Conservation (phyloP, 2,329 filamentous ascomycete genomes). For the Onygenales sp. region DNA sequence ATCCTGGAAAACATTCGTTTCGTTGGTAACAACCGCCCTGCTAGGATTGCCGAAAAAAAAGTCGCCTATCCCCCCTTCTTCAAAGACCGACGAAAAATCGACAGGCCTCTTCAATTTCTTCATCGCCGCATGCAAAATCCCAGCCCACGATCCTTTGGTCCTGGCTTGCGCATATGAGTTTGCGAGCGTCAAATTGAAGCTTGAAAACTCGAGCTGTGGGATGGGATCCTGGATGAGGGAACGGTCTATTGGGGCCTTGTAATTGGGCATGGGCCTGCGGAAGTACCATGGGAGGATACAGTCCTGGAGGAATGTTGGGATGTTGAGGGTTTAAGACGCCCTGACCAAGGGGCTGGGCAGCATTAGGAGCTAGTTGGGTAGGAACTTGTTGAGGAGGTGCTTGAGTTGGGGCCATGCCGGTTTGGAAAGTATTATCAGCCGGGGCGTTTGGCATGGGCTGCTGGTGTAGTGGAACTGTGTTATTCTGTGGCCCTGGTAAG, state of each 20-base stretch:
- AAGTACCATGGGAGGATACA: not conserved
- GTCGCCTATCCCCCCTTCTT: conserved; percentile 3
- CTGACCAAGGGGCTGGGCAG: not conserved
- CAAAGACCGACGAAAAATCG: conserved; percentile 58
- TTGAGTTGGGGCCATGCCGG: not conserved
- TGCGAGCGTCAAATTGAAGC: conserved; percentile 84
- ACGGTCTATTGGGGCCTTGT: conserved; percentile 19
- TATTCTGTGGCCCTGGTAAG: not conserved
- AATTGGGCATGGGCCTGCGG: conserved; percentile 1
- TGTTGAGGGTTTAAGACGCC: not conserved
- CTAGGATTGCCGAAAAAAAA: not conserved
- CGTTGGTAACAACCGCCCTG: no score
- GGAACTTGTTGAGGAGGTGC: not conserved
- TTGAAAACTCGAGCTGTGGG: conserved; percentile 72
- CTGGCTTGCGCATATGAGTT: conserved; percentile 91
- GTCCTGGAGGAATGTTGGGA: not conserved
- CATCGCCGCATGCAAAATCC: conserved; percentile 89
- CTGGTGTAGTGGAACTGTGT: not conserved
- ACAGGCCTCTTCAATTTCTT: conserved; percentile 66
- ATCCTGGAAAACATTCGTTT: no score
- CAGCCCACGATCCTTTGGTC: conserved; percentile 87
- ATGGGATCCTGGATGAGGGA: conserved; percentile 20
- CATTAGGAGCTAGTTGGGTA: not conserved
- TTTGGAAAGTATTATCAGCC: conserved; percentile 1
- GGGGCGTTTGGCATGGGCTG: conserved; percentile 2